A percentile compares a stretch with the other conserved stretches of the same genome.
Evolutionary conservation across 345 rosid genomes (phyloP).

Genomic region (Heritiera fomes): DNA sequence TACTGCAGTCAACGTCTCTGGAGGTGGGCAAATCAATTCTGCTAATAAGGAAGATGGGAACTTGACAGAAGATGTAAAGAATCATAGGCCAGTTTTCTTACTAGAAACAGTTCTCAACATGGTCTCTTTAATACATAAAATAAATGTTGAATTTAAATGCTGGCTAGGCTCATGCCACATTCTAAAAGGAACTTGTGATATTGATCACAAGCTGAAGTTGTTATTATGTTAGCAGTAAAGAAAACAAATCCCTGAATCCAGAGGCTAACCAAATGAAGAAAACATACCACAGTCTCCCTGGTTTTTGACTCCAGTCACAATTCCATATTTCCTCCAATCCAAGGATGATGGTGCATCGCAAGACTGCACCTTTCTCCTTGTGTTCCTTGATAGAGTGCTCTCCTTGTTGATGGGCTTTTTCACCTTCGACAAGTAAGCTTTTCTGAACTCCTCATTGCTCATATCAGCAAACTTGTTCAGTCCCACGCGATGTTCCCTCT

Average conservation of each 20-base stretch:
- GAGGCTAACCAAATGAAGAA: background rate
- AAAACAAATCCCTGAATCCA: background rate
- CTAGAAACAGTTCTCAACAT: background rate
- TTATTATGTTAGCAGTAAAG: background rate
- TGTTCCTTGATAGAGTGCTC: conserved; percentile 1
- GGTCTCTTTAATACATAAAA: background rate
- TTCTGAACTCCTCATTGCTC: conserved; percentile 60
- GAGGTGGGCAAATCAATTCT: too few relatives aligned
- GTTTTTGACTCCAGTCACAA: conserved; percentile 56
- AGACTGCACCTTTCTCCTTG: conserved; percentile 26
- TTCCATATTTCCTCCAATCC: conserved; percentile 69
- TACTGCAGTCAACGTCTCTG: background rate
- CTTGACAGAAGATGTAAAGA: too few relatives aligned
- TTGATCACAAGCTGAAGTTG: background rate
- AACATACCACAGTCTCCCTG: conserved; percentile 61
- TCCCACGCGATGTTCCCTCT: conserved; percentile 40
- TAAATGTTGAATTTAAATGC: background rate
- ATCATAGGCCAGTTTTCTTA: background rate
- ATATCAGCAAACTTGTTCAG: conserved; percentile 68
- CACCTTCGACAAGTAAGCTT: conserved; percentile 44
- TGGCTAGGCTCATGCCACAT: background rate
- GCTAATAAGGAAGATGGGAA: too few relatives aligned
- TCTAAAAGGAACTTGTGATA: background rate
- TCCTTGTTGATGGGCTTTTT: conserved; percentile 40
- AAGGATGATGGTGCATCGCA: conserved; percentile 57